Evolutionary conservation across 495 filamentous ascomycete genomes (phyloP).

Genomic region (Hyphodiscus hymeniophilus): DNA sequence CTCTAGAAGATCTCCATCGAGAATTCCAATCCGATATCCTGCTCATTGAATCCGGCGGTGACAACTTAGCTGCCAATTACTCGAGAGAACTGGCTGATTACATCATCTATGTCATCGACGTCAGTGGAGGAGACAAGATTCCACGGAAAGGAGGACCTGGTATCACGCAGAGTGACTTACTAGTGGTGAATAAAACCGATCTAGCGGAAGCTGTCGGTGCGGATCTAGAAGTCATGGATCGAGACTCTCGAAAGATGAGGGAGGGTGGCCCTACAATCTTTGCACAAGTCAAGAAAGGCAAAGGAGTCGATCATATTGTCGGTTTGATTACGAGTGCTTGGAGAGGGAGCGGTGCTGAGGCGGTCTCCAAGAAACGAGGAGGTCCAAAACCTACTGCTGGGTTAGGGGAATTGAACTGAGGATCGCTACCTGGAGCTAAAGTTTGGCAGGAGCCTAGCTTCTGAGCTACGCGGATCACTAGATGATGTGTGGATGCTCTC

Average conservation of each 20-base stretch:
- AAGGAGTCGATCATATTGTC: constrained; percentile 76
- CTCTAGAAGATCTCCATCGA: constrained; percentile 76
- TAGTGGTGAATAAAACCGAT: constrained; percentile 96
- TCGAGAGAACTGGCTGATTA: constrained; percentile 87
- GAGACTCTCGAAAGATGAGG: constrained; percentile 88
- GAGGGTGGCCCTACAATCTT: constrained; percentile 97
- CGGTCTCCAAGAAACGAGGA: constrained; percentile 42
- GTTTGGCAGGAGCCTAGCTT: no score
- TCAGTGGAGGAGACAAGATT: constrained; percentile 94
- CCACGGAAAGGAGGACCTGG: constrained; percentile 93
- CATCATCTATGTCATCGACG: constrained; percentile 98
- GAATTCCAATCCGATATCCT: constrained; percentile 65
- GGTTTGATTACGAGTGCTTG: constrained; percentile 85
- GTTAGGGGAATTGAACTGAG: constrained; percentile 17
- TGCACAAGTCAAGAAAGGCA: constrained; percentile 89
- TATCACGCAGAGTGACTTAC: constrained; percentile 87
- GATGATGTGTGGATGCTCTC: no score
- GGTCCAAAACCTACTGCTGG: constrained; percentile 42
- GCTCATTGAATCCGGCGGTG: constrained; percentile 89
- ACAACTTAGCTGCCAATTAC: constrained; percentile 97
- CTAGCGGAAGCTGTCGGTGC: constrained; percentile 86
- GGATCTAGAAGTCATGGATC: constrained; percentile 88
- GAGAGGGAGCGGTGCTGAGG: constrained; percentile 75
- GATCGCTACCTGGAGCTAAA: no score
- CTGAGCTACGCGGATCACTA: no score